A percentile compares a stretch with the other conserved stretches of the same genome.
phyloP scores from a whole-genome alignment of 2,329 filamentous ascomycete genomes.

The Pyrenochaeta sp. region DNA sequence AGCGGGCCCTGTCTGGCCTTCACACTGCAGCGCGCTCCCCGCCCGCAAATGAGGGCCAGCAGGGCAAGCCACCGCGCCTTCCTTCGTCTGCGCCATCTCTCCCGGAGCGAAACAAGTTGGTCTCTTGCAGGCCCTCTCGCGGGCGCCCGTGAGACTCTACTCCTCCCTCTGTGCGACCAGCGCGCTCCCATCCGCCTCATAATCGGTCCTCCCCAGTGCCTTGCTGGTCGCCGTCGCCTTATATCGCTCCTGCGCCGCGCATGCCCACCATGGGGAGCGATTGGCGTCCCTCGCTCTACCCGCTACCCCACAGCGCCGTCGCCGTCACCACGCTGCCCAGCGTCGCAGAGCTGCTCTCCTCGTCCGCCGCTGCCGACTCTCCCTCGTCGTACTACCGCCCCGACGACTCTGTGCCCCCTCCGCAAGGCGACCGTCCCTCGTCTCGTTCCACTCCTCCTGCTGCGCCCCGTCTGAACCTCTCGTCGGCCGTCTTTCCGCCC shows the following conservation, averaged over 20 bases:
- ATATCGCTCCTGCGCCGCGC: conserved; percentile 1
- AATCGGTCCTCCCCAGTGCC: conserved; percentile 2
- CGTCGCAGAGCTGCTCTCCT: conserved; percentile 32
- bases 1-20: neutral
- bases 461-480: conserved; percentile 1
- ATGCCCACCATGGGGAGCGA: conserved; percentile 19
- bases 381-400: conserved; percentile 22
- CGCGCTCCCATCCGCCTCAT: conserved; percentile 1
- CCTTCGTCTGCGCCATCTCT: conserved; percentile 1
- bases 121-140: neutral
- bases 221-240: neutral
- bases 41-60: conserved; percentile 1
- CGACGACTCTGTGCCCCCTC: conserved; percentile 15
- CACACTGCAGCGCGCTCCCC: conserved; percentile 2
- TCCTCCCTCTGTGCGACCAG: conserved; percentile 6
- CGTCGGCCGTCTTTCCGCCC: conserved; percentile 6
- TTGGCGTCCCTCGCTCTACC: conserved; percentile 18
- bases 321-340: conserved; percentile 27
- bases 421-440: conserved; percentile 10
- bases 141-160: conserved; percentile 5
- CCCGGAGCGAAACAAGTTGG: conserved; percentile 1
- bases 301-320: conserved; percentile 13
- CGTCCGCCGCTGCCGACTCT: conserved; percentile 16
- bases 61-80: neutral
- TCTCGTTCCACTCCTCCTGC: conserved; percentile 11